A percentile compares a stretch with the other conserved stretches of the same genome.
Evolutionary conservation across 2,329 filamentous ascomycete genomes (phyloP).

Genomic region (Amauroascus verrucosus): DNA sequence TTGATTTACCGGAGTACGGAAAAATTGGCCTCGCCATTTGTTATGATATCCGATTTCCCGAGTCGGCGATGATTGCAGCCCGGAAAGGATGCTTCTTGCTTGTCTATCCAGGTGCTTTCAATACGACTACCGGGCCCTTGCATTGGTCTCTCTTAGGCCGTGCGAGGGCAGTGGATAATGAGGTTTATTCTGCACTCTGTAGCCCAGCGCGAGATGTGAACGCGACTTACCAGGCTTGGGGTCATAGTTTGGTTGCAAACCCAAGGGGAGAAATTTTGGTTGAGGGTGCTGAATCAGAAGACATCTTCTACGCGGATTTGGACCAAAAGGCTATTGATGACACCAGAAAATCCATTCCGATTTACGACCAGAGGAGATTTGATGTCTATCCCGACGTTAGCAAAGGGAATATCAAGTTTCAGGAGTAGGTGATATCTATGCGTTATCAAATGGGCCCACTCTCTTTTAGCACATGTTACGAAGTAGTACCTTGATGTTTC

Average conservation of each 20-base stretch:
- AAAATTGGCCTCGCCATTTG: constrained; percentile 84
- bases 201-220: constrained; percentile 72
- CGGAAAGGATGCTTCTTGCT: constrained; percentile 77
- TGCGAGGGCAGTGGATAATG: constrained; percentile 82
- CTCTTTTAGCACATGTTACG: too few species aligned
- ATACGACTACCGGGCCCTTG: constrained; percentile 78
- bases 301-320: constrained; percentile 64
- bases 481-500: too few species aligned
- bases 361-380: constrained; percentile 76
- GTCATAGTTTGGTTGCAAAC: constrained; percentile 79
- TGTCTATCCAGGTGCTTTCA: constrained; percentile 94
- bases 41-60: constrained; percentile 95
- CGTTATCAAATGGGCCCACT: too few species aligned
- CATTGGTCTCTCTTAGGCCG: constrained; percentile 82
- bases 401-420: constrained; percentile 41
- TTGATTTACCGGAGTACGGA: constrained; percentile 82
- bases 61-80: constrained; percentile 80
- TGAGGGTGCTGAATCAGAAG: constrained; percentile 69
- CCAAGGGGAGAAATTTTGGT: constrained; percentile 74
- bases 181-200: constrained; percentile 86
- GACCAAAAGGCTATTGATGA: constrained; percentile 58
- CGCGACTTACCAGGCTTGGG: constrained; percentile 79
- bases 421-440: constrained; percentile 25
- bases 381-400: constrained; percentile 93
- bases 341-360: constrained; percentile 70